phyloP scores from a whole-genome alignment of 306 rosid genomes.

The Canavalia ensiformis region DNA sequence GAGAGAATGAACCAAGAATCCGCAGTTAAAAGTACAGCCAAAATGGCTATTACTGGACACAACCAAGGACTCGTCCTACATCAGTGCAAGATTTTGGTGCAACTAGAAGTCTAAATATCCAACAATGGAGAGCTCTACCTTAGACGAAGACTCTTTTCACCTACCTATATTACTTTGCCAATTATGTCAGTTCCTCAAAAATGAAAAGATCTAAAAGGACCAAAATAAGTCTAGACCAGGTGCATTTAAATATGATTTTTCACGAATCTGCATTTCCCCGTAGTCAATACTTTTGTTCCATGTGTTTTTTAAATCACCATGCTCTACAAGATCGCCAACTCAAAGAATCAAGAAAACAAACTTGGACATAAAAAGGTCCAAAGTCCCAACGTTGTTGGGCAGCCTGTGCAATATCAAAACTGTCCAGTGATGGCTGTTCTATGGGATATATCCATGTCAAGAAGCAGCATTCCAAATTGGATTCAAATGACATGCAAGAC shows the following conservation, averaged over 20 bases:
- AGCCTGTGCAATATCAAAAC: not conserved
- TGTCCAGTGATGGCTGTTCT: not conserved
- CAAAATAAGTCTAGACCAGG: not conserved
- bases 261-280: not conserved
- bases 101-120: not conserved
- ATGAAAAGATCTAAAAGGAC: not conserved
- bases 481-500: conserved; percentile 14
- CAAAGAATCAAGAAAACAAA: conserved; percentile 9
- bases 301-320: not conserved
- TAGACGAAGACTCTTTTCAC: not conserved
- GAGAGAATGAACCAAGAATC: not conserved
- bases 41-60: not conserved
- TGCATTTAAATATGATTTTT: not conserved
- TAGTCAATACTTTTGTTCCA: not conserved
- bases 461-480: conserved; percentile 23
- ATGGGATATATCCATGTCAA: not conserved
- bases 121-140: not conserved
- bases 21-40: not conserved
- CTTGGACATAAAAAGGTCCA: not conserved
- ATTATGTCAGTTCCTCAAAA: not conserved
- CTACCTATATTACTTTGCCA: not conserved
- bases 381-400: not conserved
- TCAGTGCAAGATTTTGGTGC: not conserved
- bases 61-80: not conserved
- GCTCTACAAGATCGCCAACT: conserved; percentile 6